phyloP scores from a whole-genome alignment of 148 eudicot species.

The Vaccinium corymbosum region DNA sequence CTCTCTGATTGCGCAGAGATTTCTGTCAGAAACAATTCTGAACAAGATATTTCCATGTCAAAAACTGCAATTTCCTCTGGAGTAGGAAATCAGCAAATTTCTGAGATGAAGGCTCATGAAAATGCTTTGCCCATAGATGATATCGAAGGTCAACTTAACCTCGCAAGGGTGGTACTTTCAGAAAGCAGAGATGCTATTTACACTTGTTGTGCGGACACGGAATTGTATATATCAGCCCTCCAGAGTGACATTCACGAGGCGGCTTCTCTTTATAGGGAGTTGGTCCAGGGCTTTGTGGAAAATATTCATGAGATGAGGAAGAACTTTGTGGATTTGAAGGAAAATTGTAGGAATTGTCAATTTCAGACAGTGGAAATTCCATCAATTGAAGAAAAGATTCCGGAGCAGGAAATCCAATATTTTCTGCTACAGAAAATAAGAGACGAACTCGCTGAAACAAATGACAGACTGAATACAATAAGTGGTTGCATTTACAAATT shows the following conservation, averaged over 20 bases:
- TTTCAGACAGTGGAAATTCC: slow-evolving; percentile 6
- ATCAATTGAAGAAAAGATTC: neutral
- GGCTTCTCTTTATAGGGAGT: slow-evolving; percentile 16
- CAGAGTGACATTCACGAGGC: slow-evolving; percentile 22
- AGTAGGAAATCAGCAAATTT: slow-evolving; percentile 6
- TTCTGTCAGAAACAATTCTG: slow-evolving; percentile 13
- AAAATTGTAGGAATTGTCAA: slow-evolving; percentile 14
- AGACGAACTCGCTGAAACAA: slow-evolving; percentile 36
- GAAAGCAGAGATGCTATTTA: slow-evolving; percentile 15
- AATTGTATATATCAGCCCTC: slow-evolving; percentile 12
- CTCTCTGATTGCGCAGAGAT: slow-evolving; percentile 8
- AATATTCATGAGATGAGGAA: slow-evolving; percentile 21
- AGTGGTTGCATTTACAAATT: slow-evolving; percentile 19
- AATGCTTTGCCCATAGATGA: slow-evolving; percentile 19
- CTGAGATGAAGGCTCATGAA: slow-evolving; percentile 5
- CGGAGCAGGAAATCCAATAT: slow-evolving; percentile 21
- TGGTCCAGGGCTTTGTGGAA: slow-evolving; percentile 16
- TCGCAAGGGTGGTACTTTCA: slow-evolving; percentile 22
- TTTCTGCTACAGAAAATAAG: slow-evolving; percentile 24
- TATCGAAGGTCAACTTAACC: slow-evolving; percentile 13
- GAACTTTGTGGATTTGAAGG: slow-evolving; percentile 16
- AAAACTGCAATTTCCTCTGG: neutral
- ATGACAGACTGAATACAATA: slow-evolving; percentile 26
- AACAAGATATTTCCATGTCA: slow-evolving; percentile 13
- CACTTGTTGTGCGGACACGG: slow-evolving; percentile 8